Evolutionary conservation across 2,329 filamentous ascomycete genomes (phyloP), one percentile per base, ranked within the genome.

Genomic region (Neurospora crassa): DNA sequence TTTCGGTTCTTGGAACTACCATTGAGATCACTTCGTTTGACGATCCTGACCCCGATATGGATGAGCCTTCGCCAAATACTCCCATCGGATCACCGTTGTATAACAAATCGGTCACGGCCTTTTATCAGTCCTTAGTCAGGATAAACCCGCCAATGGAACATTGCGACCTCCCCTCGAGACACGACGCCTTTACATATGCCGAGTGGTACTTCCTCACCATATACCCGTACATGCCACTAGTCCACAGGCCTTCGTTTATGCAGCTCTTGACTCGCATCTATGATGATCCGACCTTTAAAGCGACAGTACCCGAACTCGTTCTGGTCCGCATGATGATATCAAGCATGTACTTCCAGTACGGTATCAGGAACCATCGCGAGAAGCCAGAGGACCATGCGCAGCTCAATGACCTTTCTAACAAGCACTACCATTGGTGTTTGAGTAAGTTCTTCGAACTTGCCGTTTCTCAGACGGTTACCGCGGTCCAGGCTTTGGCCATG

Each of bases 241-340:
- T 96, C n/a, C 91, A 96, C 81, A 90, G 90, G 78, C 91, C 91
- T 0, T 88, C 88, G 2, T 92, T 93, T 74, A 86, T 92, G 83
- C 82, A 84, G 68, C 79, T 94, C 76, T 82, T 91, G 74, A 83
- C 83, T 7, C 85, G 87, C 72, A 86, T 93, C 70, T 94, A 94
- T 78, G 90, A 93, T 76, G 90, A 94, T 70, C 84, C 86, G 18
- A 82, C 79, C 70, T 92, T 90, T 78, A 83, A 85, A 69, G 86
- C 91, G 0, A 86, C 87, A 0, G 79, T 86, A 0, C 85, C 91
- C 1, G 90, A 96, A 77, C 84, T 85, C 1, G 91, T 92, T 53
- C 88, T 89, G 71, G 85, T 94, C 0, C 91, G 95, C 79, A 92
- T 94, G 88, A 86, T 96, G 59, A 90, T 96, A 12, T 90, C 89